Conservation (phyloP, 2,329 filamentous ascomycete genomes). For the Trichoderma lentiforme region DNA sequence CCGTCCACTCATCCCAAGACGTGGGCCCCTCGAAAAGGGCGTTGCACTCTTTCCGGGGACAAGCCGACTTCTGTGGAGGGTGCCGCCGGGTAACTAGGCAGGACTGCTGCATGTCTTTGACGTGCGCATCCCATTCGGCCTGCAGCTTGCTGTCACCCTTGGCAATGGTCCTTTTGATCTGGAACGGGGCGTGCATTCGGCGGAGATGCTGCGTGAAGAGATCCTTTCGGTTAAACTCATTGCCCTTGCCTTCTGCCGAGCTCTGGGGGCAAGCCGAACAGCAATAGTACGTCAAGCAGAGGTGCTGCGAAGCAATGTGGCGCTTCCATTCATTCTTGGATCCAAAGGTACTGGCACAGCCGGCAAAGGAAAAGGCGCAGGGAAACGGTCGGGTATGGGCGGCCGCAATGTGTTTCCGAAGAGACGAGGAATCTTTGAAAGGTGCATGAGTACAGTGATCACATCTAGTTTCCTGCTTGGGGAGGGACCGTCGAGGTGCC, state of each 20-base stretch:
- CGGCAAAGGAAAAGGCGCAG: conserved; percentile 82
- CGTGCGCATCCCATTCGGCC: conserved; percentile 60
- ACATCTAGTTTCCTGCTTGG: conserved; percentile 61
- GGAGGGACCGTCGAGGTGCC: conserved; percentile 44
- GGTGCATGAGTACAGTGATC: conserved; percentile 60
- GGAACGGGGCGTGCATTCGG: conserved; percentile 81
- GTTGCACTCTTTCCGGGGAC: conserved; percentile 68
- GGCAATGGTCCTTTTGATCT: conserved; percentile 55
- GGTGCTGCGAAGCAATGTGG: conserved; percentile 86
- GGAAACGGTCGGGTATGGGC: conserved; percentile 72
- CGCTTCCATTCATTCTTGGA: conserved; percentile 99
- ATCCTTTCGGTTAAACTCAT: conserved; percentile 90
- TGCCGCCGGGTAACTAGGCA: conserved; percentile 69
- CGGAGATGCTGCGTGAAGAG: conserved; percentile 92
- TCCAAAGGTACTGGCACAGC: conserved; percentile 77
- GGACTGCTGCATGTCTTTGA: conserved; percentile 67
- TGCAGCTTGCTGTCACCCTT: conserved; percentile 59
- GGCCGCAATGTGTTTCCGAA: conserved; percentile 65
- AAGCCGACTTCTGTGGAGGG: conserved; percentile 69
- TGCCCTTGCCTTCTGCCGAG: conserved; percentile 54
- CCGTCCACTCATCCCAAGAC: conserved; percentile 87
- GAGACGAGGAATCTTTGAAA: conserved; percentile 64
- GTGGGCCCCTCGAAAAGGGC: conserved; percentile 66
- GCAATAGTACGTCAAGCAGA: conserved; percentile 65
- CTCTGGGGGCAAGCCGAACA: conserved; percentile 59